Conservation (phyloP, 257 asterid species). For the Oldenlandia corymbosa region DNA sequence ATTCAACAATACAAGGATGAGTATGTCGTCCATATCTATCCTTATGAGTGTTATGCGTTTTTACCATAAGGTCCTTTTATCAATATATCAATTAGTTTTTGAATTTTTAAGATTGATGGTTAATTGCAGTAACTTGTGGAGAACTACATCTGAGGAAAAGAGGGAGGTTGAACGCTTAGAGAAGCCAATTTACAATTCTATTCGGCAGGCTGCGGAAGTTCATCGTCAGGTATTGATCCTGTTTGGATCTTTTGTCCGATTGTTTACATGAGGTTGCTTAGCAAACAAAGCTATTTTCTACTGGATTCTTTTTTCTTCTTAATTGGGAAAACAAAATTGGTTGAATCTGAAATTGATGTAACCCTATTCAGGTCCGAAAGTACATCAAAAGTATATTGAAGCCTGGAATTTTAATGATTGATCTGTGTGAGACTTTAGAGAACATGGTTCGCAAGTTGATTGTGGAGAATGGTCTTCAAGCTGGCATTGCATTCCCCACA, state of each 20-base stretch:
- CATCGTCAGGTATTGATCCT: slow-evolving; percentile 77
- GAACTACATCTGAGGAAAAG: slow-evolving; percentile 94
- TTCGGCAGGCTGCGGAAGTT: slow-evolving; percentile 99
- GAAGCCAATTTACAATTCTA: slow-evolving; percentile 75
- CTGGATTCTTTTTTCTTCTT: not conserved
- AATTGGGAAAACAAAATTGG: not conserved
- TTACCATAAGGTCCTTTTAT: not conserved
- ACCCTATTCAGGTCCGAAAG: slow-evolving; percentile 66
- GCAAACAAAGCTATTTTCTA: not conserved
- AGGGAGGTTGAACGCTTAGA: slow-evolving; percentile 89
- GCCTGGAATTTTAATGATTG: slow-evolving; percentile 98
- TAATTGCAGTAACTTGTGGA: slow-evolving; percentile 79
- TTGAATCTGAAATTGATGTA: slow-evolving; percentile 1
- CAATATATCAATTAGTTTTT: not conserved
- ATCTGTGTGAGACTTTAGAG: slow-evolving; percentile 95
- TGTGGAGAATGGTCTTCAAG: slow-evolving; percentile 94
- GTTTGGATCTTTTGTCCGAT: not conserved
- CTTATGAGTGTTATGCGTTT: not conserved
- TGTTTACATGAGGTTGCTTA: not conserved
- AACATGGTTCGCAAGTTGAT: slow-evolving; percentile 84
- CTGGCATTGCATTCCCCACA: slow-evolving; percentile 99
- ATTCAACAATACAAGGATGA: slow-evolving; percentile 91
- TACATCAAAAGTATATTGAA: slow-evolving; percentile 64
- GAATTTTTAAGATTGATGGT: slow-evolving; percentile 9
- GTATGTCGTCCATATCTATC: slow-evolving; percentile 48